These are phyloP conservation scores for Spizellomyces punctatus DNA, from an alignment of 192 early-diverging fungal genomes.

Conservation along the genomic window DNA sequence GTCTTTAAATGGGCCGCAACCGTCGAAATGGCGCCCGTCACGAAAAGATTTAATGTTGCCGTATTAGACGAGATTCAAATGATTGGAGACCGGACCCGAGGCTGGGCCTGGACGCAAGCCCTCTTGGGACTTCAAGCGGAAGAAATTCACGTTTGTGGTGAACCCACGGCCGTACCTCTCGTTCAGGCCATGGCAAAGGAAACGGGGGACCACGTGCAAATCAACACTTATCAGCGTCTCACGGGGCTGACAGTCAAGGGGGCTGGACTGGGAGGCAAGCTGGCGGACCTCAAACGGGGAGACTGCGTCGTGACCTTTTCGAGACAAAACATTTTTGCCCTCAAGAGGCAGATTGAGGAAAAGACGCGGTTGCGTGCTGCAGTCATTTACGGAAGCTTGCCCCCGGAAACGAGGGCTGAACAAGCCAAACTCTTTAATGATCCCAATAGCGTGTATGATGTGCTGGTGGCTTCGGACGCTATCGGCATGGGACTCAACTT, in stretches of 20 bases:
- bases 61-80: constrained; percentile 99
- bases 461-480: constrained; percentile 93
- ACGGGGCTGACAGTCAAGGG: constrained; percentile 63
- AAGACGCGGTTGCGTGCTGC: constrained; percentile 76
- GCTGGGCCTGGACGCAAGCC: constrained; percentile 96
- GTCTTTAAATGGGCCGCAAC: constrained; percentile 71
- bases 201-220: constrained; percentile 80
- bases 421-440: constrained; percentile 94
- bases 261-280: constrained; percentile 56
- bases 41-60: constrained; percentile 68
- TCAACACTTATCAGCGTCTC: constrained; percentile 74
- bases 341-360: constrained; percentile 78
- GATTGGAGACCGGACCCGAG: constrained; percentile 80
- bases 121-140: constrained; percentile 74
- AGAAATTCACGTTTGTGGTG: constrained; percentile 94
- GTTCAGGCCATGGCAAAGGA: constrained; percentile 70
- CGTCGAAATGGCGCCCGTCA: constrained; percentile 80
- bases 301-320: constrained; percentile 94
- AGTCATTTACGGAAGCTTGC: constrained; percentile 89
- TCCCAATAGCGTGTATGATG: constrained; percentile 69
- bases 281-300: constrained; percentile 67
- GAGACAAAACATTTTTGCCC: constrained; percentile 73
- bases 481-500: constrained; percentile 98
- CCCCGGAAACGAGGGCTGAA: constrained; percentile 88
- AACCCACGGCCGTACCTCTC: constrained; percentile 80